Base-by-base conservation (phyloP, 805 yeast species). In the Cyberlindnera japonica region DNA sequence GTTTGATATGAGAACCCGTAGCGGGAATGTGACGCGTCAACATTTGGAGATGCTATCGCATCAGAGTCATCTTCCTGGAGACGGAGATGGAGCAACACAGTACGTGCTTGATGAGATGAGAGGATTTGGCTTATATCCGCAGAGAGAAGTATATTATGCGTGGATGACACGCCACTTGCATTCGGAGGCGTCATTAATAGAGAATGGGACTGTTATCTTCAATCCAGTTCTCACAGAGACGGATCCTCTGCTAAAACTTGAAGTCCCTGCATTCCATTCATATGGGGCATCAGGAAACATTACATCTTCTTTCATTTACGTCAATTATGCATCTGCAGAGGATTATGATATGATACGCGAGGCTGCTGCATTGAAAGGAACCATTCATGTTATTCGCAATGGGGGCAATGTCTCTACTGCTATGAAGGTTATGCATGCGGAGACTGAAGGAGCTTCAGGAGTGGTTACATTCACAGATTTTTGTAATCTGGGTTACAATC, bases 251-350 rank as follows among this genome's bases (percentile, higher is more conserved):
- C 77, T 84, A 1, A 69, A 69, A 1, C 62, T 77, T 52, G 79
- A 72, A 36, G 63, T 61, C 30, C 77, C 74, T 2, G 77, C 81
- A 0, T 80, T 73, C 51, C 77, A 80, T 58, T 80, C 79, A 0
- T 83, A 81, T 51, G 79, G 84, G 1, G 78, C 82, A 9, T 73
- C 71, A 50, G 89, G 86, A 1, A 71, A 75, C 38, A 77, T 77
- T 11, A 70, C 74, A 4, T 74, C 77, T 0, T 63, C 67, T 27
- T 83, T 64, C 49, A 69, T 81, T 0, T 81, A 67, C 56, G 83
- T 69, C 6, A 81, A 81, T 50, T 80, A 78, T 56, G 91, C 84
- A 1, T 61, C 71, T 0, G 43, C 51, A 2, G 71, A 72, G 13
- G 90, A 83, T 54, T 83, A 81, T 46, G 63, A 56, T 5, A 28